Percentiles rank a stretch among this genome's conserved stretches.
phyloP scores from a whole-genome alignment of 2,329 filamentous ascomycete genomes.

The Lomentospora prolificans region DNA sequence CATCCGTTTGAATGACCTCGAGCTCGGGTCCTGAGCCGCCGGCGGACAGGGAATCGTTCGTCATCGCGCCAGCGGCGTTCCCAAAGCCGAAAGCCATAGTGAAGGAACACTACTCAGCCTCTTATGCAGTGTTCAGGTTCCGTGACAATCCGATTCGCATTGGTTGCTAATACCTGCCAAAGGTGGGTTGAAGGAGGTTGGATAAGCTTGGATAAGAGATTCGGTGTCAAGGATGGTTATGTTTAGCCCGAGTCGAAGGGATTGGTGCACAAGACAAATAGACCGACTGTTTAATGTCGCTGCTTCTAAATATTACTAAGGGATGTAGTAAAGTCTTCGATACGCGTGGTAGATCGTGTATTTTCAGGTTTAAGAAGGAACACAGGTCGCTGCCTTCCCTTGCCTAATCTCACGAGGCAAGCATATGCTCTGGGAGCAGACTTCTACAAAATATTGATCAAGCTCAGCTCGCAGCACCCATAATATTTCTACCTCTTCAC shows the following conservation, averaged over 20 bases:
- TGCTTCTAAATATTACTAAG: background rate
- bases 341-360: constrained; percentile 4
- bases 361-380: background rate
- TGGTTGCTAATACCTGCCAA: background rate
- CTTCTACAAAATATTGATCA: constrained; percentile 2
- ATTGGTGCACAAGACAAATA: no score
- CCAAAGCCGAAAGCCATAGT: constrained; percentile 57
- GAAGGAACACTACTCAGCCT: background rate
- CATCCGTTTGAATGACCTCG: constrained; percentile 73
- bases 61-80: constrained; percentile 33
- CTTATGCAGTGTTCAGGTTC: background rate
- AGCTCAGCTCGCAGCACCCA: background rate
- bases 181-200: no score
- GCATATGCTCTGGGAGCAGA: background rate
- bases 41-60: constrained; percentile 27
- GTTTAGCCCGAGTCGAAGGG: no score
- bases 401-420: background rate
- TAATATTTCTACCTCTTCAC: background rate
- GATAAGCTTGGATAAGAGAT: no score
- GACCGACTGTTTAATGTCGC: background rate
- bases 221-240: no score
- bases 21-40: constrained; percentile 53
- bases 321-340: background rate
- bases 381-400: background rate
- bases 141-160: background rate